Base-by-base conservation (phyloP, 176 grass and related monocot species). In the Aechmea fasciata region DNA sequence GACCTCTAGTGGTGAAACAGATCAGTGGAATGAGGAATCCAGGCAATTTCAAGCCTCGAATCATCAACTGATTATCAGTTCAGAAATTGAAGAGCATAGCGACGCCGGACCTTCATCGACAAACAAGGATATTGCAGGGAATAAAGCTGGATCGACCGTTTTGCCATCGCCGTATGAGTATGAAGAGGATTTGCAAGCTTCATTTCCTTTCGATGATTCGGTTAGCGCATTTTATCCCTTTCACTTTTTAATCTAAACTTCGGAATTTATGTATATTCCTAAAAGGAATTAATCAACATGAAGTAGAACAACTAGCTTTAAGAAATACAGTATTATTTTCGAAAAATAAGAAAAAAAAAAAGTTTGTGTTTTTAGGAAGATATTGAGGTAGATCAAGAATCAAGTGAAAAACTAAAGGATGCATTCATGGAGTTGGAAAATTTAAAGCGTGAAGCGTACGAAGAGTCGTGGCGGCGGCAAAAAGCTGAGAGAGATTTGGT, bases 381-480 rank as follows among this genome's bases (percentile, higher is more conserved):
- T 19, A 18, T 26, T 47, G 73, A 62, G 25, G 49, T 71, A 48
- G 81, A 82, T 2, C 75, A 65, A 15, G 75, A 68, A 17, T 67
- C 84, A 8, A 80, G 69, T 12, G 76, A 85, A 15, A 84, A 77
- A 11, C 66, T 92, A 1, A 88, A 70, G 47, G 73, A 67, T 52
- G 82, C 57, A 1, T 14, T 92, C 69, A 12, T 49, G 65, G 89
- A 92, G 55, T 82, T 77, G 3, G 73, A 85, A 52, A 82, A 69
- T 70, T 68, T 88, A 2, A 85, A 67, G 66, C 67, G 26, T 0
- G 89, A 92, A 69, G 85, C 79, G 9, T 85, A 88, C 12, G 85
- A 92, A 61, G 85, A 84, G 79, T 64, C 73, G 17, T 69, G 82
- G 11, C 76, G 79, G 67, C 89, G 89, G 63, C 89, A 88, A 77